These are phyloP conservation scores for Entomortierella parvispora DNA, from an alignment of 192 early-diverging fungal species.

Conservation along the genomic window DNA sequence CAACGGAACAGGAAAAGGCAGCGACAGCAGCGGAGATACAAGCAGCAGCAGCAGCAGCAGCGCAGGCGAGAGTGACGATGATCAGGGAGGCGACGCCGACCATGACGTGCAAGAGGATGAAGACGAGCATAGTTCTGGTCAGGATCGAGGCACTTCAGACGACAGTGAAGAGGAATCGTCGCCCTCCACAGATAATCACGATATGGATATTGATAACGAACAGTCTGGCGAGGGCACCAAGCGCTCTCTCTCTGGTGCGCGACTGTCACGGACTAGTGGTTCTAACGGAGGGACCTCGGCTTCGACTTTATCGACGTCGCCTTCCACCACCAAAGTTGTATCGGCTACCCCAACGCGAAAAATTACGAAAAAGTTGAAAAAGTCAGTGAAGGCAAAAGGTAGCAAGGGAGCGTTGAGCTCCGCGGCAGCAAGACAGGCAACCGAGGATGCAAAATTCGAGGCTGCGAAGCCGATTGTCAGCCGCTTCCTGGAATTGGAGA, in stretches of 20 bases:
- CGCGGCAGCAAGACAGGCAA: conserved; percentile 31
- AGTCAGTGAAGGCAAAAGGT: conserved; percentile 29
- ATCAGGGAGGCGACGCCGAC: not conserved
- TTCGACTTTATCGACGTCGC: conserved; percentile 24
- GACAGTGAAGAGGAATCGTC: conserved; percentile 25
- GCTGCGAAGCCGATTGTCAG: conserved; percentile 49
- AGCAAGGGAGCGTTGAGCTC: conserved; percentile 35
- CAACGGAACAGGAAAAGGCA: too few relatives aligned
- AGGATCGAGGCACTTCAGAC: conserved; percentile 36
- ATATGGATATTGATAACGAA: not conserved
- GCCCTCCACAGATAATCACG: not conserved
- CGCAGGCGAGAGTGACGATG: conserved; percentile 11
- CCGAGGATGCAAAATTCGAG: conserved; percentile 42
- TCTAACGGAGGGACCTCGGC: conserved; percentile 1
- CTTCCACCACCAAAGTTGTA: conserved; percentile 32
- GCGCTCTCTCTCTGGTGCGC: conserved; percentile 19
- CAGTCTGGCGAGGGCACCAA: conserved; percentile 8
- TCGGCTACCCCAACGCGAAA: conserved; percentile 46
- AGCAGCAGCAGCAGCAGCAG: conserved; percentile 2
- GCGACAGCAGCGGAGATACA: not conserved
- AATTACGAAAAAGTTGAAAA: conserved; percentile 50
- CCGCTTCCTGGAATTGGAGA: conserved; percentile 43
- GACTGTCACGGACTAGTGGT: not conserved
- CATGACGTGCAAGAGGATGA: not conserved
- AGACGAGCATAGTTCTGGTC: conserved; percentile 19